phyloP scores from a whole-genome alignment of 1,284 basidiomycete genomes.

The Dichomitus squalens region DNA sequence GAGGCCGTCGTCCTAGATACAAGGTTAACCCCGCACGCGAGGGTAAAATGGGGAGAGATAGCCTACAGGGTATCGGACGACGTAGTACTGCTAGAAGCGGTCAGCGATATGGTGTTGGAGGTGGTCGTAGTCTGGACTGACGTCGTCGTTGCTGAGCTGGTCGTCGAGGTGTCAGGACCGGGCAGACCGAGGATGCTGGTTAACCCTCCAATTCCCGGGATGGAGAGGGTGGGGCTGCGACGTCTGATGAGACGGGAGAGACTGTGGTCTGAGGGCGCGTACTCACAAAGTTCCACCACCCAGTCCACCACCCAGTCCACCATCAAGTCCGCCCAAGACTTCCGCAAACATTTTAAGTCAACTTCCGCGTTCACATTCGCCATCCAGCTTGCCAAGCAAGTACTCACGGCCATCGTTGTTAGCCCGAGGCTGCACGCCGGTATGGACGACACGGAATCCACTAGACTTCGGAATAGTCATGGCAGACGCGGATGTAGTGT shows the following conservation, averaged over 20 bases:
- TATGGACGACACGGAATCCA: neutral
- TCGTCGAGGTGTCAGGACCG: neutral
- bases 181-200: slow-evolving; percentile 4
- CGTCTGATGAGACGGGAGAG: neutral
- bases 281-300: neutral
- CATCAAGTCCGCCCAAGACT: neutral
- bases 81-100: slow-evolving; percentile 7
- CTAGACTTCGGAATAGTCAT: slow-evolving; percentile 3
- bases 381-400: neutral
- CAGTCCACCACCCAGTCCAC: neutral
- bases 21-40: neutral
- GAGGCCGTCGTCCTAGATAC: neutral
- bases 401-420: slow-evolving; percentile 6
- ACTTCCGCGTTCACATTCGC: neutral
- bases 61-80: neutral
- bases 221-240: neutral
- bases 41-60: neutral
- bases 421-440: slow-evolving; percentile 5
- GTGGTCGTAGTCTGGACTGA: slow-evolving; percentile 1
- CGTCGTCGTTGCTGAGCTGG: slow-evolving; percentile 7
- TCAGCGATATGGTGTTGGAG: slow-evolving; percentile 6
- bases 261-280: neutral
- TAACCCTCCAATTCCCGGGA: neutral
- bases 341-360: neutral
- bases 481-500: neutral